These are phyloP conservation scores for Diaporthe amygdali DNA, from an alignment of 2,329 filamentous ascomycete genomes.

Conservation along the genomic window DNA sequence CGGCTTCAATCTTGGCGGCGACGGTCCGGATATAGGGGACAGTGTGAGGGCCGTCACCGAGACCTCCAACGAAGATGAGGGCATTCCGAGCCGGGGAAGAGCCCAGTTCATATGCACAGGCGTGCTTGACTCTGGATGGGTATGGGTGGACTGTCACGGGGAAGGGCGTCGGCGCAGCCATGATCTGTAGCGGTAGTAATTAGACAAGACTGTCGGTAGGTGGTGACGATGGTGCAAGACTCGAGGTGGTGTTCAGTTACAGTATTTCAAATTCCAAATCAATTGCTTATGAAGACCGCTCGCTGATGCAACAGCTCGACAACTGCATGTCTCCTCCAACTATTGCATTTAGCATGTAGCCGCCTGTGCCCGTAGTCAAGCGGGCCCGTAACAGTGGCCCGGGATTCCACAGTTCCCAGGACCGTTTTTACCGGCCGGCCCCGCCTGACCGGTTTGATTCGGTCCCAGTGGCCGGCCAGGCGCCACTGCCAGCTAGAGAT, in stretches of 20 bases:
- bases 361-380: background rate
- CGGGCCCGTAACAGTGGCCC: background rate
- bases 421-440: background rate
- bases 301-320: background rate
- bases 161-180: conserved; percentile 24
- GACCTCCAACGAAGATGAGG: conserved; percentile 72
- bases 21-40: conserved; percentile 60
- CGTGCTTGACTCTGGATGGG: conserved; percentile 27
- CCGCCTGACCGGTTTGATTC: background rate
- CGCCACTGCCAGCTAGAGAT: background rate
- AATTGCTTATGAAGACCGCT: background rate
- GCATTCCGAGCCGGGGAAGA: conserved; percentile 49
- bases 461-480: background rate
- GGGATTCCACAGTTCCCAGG: background rate
- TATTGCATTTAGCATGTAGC: background rate
- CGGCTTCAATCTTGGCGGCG: conserved; percentile 46
- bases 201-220: background rate
- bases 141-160: conserved; percentile 34
- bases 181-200: conserved; percentile 13
- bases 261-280: background rate
- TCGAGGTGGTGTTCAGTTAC: background rate
- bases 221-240: background rate
- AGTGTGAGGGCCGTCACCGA: conserved; percentile 72
- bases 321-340: background rate
- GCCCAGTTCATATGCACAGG: conserved; percentile 33